These are phyloP conservation scores for Aspergillus candidus DNA, from an alignment of 2,329 filamentous ascomycete genomes.

Conservation along the genomic window DNA sequence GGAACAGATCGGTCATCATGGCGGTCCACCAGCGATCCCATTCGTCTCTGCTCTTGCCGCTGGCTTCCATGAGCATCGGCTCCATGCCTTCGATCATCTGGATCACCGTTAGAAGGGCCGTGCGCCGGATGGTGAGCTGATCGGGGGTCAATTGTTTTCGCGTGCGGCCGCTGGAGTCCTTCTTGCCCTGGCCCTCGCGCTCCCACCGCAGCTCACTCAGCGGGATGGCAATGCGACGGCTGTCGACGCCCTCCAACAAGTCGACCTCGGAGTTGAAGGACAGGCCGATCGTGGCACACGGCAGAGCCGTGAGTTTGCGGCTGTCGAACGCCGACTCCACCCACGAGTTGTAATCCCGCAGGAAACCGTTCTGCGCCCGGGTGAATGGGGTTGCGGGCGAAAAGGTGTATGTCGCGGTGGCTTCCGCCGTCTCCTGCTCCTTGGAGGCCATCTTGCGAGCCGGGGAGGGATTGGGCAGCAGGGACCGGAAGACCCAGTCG, in stretches of 20 bases:
- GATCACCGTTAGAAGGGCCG: conserved; percentile 73
- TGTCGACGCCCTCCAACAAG: conserved; percentile 60
- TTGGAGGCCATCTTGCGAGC: conserved; percentile 53
- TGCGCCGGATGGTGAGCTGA: conserved; percentile 68
- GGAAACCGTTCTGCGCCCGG: conserved; percentile 70
- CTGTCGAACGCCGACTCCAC: conserved; percentile 67
- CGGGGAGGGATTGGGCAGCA: conserved; percentile 68
- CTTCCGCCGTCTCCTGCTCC: conserved; percentile 58
- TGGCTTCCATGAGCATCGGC: conserved; percentile 71
- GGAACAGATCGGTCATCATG: conserved; percentile 78
- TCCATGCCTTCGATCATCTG: conserved; percentile 82
- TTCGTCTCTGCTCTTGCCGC: conserved; percentile 81
- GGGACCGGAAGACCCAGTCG: conserved; percentile 75
- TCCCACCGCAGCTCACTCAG: conserved; percentile 84
- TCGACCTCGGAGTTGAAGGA: conserved; percentile 76
- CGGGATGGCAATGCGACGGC: conserved; percentile 76
- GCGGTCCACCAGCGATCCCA: conserved; percentile 86
- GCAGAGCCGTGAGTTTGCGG: conserved; percentile 64
- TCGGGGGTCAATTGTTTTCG: conserved; percentile 56
- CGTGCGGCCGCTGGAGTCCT: conserved; percentile 20
- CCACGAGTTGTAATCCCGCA: conserved; percentile 81
- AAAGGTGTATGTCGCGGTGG: conserved; percentile 74
- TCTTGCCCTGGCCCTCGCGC: conserved; percentile 51
- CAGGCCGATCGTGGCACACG: conserved; percentile 72
- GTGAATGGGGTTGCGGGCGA: conserved; percentile 77